A percentile compares a stretch with the other conserved stretches of the same genome.
Conservation (phyloP, 83 land plant genomes). For the Picea engelmannii region DNA sequence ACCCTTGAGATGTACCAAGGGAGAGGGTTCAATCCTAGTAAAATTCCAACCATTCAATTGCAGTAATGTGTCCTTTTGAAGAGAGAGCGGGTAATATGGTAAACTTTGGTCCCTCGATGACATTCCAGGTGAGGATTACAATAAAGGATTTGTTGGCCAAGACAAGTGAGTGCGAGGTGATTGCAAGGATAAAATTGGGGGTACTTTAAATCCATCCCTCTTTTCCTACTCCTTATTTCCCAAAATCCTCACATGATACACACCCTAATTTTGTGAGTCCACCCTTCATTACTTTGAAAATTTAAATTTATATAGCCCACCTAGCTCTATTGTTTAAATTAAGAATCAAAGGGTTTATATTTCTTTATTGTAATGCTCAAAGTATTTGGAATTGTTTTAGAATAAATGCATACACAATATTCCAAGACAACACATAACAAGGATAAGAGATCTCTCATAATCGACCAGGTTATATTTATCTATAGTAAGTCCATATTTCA, state of each 20-base stretch:
- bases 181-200: constrained; percentile 42
- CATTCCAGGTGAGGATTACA: constrained; percentile 32
- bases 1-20: constrained; percentile 63
- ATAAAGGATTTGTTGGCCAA: constrained; percentile 40
- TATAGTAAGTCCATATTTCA: too few relatives aligned
- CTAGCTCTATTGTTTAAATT: too few relatives aligned
- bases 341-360: too few relatives aligned
- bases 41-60: constrained; percentile 61
- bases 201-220: constrained; percentile 58
- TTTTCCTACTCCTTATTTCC: constrained; percentile 58
- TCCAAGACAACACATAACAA: too few relatives aligned
- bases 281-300: background rate
- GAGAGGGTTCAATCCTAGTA: constrained; percentile 39
- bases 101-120: background rate
- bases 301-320: too few relatives aligned
- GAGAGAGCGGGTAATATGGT: constrained; percentile 47
- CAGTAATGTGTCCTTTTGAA: constrained; percentile 38
- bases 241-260: constrained; percentile 53
- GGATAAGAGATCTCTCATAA: too few relatives aligned
- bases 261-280: constrained; percentile 39
- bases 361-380: too few relatives aligned
- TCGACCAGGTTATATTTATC: too few relatives aligned
- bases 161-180: constrained; percentile 39
- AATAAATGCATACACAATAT: too few relatives aligned
- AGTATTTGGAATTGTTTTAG: too few relatives aligned